Evolutionary conservation across 805 yeast species (phyloP).

Genomic region (Debaryomyces tyrocola): DNA sequence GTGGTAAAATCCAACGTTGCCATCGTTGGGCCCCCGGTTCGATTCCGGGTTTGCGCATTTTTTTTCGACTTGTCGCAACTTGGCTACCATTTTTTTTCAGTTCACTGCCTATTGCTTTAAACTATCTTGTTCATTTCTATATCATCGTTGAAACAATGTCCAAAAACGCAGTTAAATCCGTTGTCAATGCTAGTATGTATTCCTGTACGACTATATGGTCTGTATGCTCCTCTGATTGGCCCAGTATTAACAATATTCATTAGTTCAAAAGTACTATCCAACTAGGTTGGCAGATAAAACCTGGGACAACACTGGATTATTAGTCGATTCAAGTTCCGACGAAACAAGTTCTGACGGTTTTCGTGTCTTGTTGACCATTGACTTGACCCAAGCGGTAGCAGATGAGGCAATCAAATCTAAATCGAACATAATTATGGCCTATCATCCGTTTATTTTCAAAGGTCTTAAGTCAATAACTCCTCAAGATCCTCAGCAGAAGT

Average conservation of each 20-base stretch:
- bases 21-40: slow-evolving; percentile 15
- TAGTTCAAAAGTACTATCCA: slow-evolving; percentile 80
- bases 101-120: too few relatives aligned
- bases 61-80: neutral
- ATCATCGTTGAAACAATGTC: slow-evolving; percentile 24
- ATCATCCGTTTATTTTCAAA: slow-evolving; percentile 89
- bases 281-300: slow-evolving; percentile 73
- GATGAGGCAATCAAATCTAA: slow-evolving; percentile 71
- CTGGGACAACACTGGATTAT: slow-evolving; percentile 95
- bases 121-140: too few relatives aligned
- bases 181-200: slow-evolving; percentile 39
- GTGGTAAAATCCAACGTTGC: slow-evolving; percentile 14
- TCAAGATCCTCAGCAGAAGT: slow-evolving; percentile 75
- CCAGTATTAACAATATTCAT: slow-evolving; percentile 20
- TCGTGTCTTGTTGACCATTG: slow-evolving; percentile 69
- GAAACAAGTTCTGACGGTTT: slow-evolving; percentile 17
- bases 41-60: slow-evolving; percentile 13
- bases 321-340: slow-evolving; percentile 64
- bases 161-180: slow-evolving; percentile 44
- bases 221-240: slow-evolving; percentile 9
- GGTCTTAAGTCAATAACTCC: slow-evolving; percentile 73
- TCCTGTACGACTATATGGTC: neutral
- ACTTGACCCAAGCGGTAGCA: slow-evolving; percentile 78
- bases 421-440: slow-evolving; percentile 69
- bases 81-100: too few relatives aligned